Evolutionary conservation across 441 rosid genomes (phyloP).

Genomic region (Pelargonium citronellum): DNA sequence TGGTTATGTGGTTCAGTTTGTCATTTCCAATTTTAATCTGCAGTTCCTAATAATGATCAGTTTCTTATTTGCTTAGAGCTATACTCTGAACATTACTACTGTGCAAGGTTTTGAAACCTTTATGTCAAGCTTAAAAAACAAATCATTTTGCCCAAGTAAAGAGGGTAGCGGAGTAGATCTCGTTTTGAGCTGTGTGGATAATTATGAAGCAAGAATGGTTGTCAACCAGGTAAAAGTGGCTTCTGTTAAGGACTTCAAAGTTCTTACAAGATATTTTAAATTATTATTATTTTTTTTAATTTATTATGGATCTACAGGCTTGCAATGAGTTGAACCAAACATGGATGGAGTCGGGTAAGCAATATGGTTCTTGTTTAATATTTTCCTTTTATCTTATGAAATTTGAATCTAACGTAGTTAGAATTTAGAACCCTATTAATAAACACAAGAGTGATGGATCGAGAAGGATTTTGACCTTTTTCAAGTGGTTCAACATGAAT

Average conservation of each 20-base stretch:
- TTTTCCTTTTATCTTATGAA: neutral
- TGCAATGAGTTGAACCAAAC: slow-evolving; percentile 89
- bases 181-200: slow-evolving; percentile 94
- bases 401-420: slow-evolving; percentile 6
- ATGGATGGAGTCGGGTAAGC: slow-evolving; percentile 96
- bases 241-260: too few species aligned
- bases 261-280: too few species aligned
- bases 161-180: slow-evolving; percentile 87
- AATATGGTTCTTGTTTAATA: slow-evolving; percentile 4
- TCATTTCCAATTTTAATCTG: neutral
- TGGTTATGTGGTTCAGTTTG: neutral
- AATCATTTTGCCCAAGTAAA: slow-evolving; percentile 53
- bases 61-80: slow-evolving; percentile 50
- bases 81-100: slow-evolving; percentile 81
- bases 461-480: too few species aligned
- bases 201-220: slow-evolving; percentile 97
- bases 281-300: too few species aligned
- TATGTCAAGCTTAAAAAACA: slow-evolving; percentile 64
- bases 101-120: slow-evolving; percentile 87
- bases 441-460: too few species aligned
- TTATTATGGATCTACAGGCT: slow-evolving; percentile 49
- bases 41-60: slow-evolving; percentile 16
- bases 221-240: slow-evolving; percentile 15
- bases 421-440: too few species aligned
- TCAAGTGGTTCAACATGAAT: too few species aligned